Evolutionary conservation across 2,329 filamentous ascomycete genomes (phyloP), one percentile per base, ranked within the genome.

Genomic region (Paecilomyces sp.): DNA sequence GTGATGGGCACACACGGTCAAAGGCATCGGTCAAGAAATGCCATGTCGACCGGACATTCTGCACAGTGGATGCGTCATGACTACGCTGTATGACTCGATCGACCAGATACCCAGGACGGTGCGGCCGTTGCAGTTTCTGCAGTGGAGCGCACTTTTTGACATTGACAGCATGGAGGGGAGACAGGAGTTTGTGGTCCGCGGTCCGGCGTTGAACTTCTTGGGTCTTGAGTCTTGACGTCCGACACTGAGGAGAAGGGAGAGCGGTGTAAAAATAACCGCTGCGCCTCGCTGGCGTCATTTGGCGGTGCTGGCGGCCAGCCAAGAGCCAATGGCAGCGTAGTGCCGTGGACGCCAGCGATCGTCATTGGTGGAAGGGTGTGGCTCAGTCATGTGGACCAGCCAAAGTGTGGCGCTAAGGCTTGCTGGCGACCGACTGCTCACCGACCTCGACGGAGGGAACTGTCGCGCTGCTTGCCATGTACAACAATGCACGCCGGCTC

Each of bases 181-280:
- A 41, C 36, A 41, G 13, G 36, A 13, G 13, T 41, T 3, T 41
- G 36, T 13, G 36, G 15, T 41, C 13, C 13, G 36, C 36, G 3
- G 7, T 47, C 36, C 36, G 13, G n/a, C 15, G 36, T 18, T 15
- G 25, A 28, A 28, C 25, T 22, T 22, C 22, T 22, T 28, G 25
- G 25, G 25, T 4, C 25, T 28, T 28, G 36, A 47, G 7, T 33
- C 36, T 47, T 47, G 36, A 47, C 36, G 51, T 30, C 51, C 51
- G 51, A 53, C 51, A 53, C 8, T 53, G 22, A 25, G 51, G 51
- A 53, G 51, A 30, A 8, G 51, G 51, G 55, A 50, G 36, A 47
- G 55, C 55, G 55, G 55, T 57, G 55, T 57, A 57, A 57, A 57
- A 41, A 57, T 41, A 57, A 13, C n/a, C 22, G 36, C 55, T 57